These are phyloP conservation scores for Sclerotinia minor DNA, from an alignment of 2,329 filamentous ascomycete species.

Conservation along the genomic window DNA sequence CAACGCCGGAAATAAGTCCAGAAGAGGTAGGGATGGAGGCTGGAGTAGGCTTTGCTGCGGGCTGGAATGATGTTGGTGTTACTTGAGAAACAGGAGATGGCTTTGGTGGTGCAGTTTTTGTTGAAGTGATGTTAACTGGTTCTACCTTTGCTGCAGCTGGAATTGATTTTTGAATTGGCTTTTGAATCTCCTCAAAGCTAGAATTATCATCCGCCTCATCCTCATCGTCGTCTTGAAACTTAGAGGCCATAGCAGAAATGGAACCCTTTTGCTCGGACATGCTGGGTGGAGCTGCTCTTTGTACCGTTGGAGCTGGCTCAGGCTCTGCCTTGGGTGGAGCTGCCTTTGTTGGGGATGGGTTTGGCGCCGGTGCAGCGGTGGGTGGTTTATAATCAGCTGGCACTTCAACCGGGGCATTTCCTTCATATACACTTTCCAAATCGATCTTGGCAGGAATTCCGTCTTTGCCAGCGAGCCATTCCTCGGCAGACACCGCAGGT, in stretches of 20 bases:
- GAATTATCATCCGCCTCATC: constrained; percentile 62
- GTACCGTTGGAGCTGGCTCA: constrained; percentile 48
- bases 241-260: constrained; percentile 80
- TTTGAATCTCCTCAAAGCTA: constrained; percentile 83
- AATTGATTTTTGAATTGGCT: constrained; percentile 64
- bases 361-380: constrained; percentile 47
- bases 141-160: constrained; percentile 44
- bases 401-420: constrained; percentile 75
- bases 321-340: constrained; percentile 54
- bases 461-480: constrained; percentile 87
- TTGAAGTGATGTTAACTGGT: constrained; percentile 47
- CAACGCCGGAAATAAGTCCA: constrained; percentile 42
- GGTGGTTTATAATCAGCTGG: constrained; percentile 65
- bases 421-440: constrained; percentile 88
- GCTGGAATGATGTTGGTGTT: constrained; percentile 30
- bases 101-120: constrained; percentile 39
- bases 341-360: constrained; percentile 47
- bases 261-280: constrained; percentile 85
- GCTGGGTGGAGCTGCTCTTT: constrained; percentile 60
- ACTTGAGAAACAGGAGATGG: constrained; percentile 39
- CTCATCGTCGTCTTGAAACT: constrained; percentile 74
- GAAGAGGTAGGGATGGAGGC: constrained; percentile 44
- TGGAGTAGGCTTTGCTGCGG: constrained; percentile 31
- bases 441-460: constrained; percentile 88
- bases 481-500: constrained; percentile 73